Percentiles rank a stretch among this genome's conserved stretches.
Conservation (phyloP, 2,329 filamentous ascomycete genomes). For the Lasiodiplodia gonubiensis region DNA sequence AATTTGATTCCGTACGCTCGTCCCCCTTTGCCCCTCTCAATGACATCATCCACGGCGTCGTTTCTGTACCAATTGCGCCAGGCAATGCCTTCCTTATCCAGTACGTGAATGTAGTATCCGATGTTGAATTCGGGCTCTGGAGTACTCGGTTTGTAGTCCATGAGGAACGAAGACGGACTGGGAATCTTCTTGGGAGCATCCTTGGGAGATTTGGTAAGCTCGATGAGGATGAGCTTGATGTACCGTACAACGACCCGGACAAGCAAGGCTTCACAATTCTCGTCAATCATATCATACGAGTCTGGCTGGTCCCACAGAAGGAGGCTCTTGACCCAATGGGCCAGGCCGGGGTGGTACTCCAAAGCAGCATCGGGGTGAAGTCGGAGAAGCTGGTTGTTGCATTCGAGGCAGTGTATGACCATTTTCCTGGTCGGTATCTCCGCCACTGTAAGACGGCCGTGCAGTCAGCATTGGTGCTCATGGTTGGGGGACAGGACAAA, state of each 20-base stretch:
- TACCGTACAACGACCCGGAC: conserved; percentile 8
- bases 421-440: conserved; percentile 1
- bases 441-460: not conserved
- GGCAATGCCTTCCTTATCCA: conserved; percentile 44
- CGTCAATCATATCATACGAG: not conserved
- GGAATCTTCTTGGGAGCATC: conserved; percentile 28
- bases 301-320: conserved; percentile 31
- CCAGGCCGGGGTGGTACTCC: conserved; percentile 46
- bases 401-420: conserved; percentile 12
- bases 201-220: conserved; percentile 34
- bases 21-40: not conserved
- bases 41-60: not conserved
- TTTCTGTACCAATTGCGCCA: conserved; percentile 13
- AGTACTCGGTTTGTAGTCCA: conserved; percentile 30
- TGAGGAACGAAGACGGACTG: conserved; percentile 34
- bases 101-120: conserved; percentile 40
- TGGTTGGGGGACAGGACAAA: not conserved
- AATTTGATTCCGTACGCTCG: too few species aligned
- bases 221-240: conserved; percentile 34
- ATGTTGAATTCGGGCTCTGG: conserved; percentile 37
- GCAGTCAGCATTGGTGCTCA: not conserved
- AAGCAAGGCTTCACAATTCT: not conserved
- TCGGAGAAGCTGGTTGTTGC: conserved; percentile 1
- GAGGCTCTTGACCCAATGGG: conserved; percentile 48
- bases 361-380: conserved; percentile 36